Base-by-base conservation (phyloP, 2,329 filamentous ascomycete genomes). In the Chrysoporthe cubensis region DNA sequence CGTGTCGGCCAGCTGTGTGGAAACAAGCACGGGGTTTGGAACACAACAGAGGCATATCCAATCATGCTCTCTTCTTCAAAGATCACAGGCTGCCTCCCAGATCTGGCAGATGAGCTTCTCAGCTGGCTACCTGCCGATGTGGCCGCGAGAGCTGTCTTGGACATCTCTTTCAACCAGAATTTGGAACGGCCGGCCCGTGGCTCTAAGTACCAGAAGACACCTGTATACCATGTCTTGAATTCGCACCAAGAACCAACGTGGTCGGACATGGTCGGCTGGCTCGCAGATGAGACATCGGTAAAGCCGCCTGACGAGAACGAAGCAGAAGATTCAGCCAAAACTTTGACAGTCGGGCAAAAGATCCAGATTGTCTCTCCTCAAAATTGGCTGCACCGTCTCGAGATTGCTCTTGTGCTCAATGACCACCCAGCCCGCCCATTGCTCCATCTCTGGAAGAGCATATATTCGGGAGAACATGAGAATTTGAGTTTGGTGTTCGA, bases 161-260 rank as follows among this genome's bases (percentile, higher is more conserved):
- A 80, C 71, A 81, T 81, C 60, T 69, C 70, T 1, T 66, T 75
- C 37, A 21, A 52, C 14, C 58, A 26, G 32, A 32, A 5, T 18
- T 4, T 34, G 4, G 26, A 42, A n/a, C 16, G 71, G 71, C 46
- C 75, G 60, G 73, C 68, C n/a, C 76, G 73, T 62, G 75, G 75
- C 40, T 74, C 52, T 5, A 57, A 62, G 16, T 5, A 54, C 16
- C 44, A 63, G 21, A 62, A 60, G 46, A 63, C 66, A 11, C 67
- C 69, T 1, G 80, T 87, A 4, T 83, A 81, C 67, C 84, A 87
- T 72, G 75, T 87, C 2, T 71, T 86, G 40, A 87, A 85, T 68
- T 78, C 80, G 40, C 77, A 83, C 67, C 74, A 66, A 9, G 71
- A 71, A 8, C 81, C 82, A 4, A 80, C 72, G 1, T 86, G 83